Evolutionary conservation across 805 yeast species (phyloP), one percentile per base, ranked within the genome.

Genomic region (Ogataea ganodermae): DNA sequence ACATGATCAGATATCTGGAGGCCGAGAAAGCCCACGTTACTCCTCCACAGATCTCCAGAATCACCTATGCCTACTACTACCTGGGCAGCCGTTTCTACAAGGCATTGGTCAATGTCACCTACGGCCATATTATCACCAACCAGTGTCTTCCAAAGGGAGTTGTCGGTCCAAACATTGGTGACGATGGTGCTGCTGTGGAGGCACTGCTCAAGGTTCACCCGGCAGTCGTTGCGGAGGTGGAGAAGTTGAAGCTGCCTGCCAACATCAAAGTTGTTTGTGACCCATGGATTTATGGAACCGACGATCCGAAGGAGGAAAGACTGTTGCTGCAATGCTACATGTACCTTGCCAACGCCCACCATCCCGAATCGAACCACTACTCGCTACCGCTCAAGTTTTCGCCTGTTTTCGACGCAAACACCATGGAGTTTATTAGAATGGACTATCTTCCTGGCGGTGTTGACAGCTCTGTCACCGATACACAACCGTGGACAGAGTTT

Each of bases 241-340:
- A 73, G 51, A 83, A 84, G 63, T 73, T 85, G 67, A 74, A 80
- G 52, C 71, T 86, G 47, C 91, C 91, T 52, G 60, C 70, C 61
- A 62, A 75, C 66, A 69, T 63, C 54, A 58, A 65, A 26, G 83
- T 84, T 42, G 76, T 82, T 57, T 77, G 78, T 62, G 92, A 86
- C 63, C 89, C 91, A 42, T 88, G 96, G 95, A 86, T 86, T 75
- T 87, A 88, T 64, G 95, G 94, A 58, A 83, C 89, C 23, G 60
- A 56, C 42, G 82, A 80, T 57, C 71, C 78, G 38, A 69, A 76
- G 46, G 88, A 83, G 59, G 72, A 64, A 37, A 76, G 84, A 65
- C 79, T 83, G 13, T 70, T 82, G 71, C 70, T 82, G 50, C 91
- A 84, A 70, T 82, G 84, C 66, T 84, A 82, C 73, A 82, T 85